These are phyloP conservation scores for Ettlia oleoabundans DNA, from an alignment of 139 green algal species.

Conservation along the genomic window DNA sequence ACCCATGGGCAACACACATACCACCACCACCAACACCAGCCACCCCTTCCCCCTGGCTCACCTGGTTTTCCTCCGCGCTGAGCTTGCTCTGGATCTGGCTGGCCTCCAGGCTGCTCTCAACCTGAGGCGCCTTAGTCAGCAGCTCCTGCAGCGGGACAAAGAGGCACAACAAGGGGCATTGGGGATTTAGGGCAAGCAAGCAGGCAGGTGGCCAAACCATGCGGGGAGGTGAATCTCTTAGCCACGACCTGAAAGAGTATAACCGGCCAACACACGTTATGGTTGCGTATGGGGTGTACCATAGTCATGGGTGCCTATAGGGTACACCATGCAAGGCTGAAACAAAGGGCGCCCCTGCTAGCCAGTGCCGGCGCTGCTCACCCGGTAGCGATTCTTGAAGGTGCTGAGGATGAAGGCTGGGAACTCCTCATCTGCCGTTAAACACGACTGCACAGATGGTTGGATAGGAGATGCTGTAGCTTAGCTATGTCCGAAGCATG, in stretches of 20 bases:
- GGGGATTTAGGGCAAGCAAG: background rate
- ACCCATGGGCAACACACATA: too few species aligned
- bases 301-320: too few species aligned
- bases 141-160: conserved; percentile 55
- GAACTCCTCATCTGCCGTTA: conserved; percentile 39
- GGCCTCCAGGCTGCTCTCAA: conserved; percentile 48
- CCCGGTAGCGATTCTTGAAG: conserved; percentile 57
- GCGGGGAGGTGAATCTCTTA: too few species aligned
- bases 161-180: too few species aligned
- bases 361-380: background rate
- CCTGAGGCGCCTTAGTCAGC: conserved; percentile 47
- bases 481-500: too few species aligned
- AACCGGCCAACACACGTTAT: too few species aligned
- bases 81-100: conserved; percentile 46
- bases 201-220: too few species aligned
- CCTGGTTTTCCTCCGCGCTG: conserved; percentile 45
- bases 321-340: background rate
- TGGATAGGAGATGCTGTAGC: background rate
- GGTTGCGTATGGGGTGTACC: too few species aligned
- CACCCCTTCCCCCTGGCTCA: conserved; percentile 32
- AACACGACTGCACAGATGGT: background rate
- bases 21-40: background rate
- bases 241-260: too few species aligned
- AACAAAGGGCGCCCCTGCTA: background rate
- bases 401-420: conserved; percentile 47